Evolutionary conservation across 345 rosid species (phyloP).

Genomic region (Arabidopsis thaliana): TAIR10.1 NC_003076.8:25851501-25852000

Average conservation of each 20-base stretch:
- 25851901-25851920: neutral
- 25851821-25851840: neutral
- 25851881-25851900: neutral
- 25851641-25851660: conserved; percentile 40
- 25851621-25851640: conserved; percentile 21
- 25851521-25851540: neutral
- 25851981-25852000: neutral
- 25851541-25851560: conserved; percentile 23
- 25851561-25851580: conserved; percentile 34
- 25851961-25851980: neutral
- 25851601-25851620: conserved; percentile 1
- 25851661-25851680: conserved; percentile 32
- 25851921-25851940: neutral
- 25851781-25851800: neutral
- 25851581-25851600: conserved; percentile 25
- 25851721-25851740: conserved; percentile 10
- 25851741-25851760: conserved; percentile 9
- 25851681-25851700: conserved; percentile 41
- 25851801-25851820: neutral
- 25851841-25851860: neutral
- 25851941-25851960: neutral
- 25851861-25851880: neutral
- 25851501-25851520: neutral
- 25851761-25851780: neutral
- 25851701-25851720: conserved; percentile 14